Conservation (phyloP, 176 grass and related monocot genomes). For the Carex pumila region DNA sequence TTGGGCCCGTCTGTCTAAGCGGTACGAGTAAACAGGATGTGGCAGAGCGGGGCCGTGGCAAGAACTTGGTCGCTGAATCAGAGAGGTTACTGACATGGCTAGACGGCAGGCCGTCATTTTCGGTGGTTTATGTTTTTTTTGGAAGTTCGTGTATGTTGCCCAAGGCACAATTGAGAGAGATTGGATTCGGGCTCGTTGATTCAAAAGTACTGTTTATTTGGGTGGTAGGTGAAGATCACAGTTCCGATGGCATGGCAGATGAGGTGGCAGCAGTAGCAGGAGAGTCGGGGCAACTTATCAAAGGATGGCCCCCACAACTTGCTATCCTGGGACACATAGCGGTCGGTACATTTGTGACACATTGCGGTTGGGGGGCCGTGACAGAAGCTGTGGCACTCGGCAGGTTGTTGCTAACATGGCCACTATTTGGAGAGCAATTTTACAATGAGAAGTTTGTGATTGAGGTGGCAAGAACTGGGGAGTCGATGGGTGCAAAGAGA, state of each 20-base stretch:
- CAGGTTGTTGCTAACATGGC: slow-evolving; percentile 44
- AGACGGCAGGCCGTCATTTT: slow-evolving; percentile 30
- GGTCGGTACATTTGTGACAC: slow-evolving; percentile 49
- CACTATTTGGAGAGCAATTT: slow-evolving; percentile 55
- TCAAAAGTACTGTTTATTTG: slow-evolving; percentile 46
- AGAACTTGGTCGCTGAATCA: slow-evolving; percentile 6
- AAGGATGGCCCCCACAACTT: slow-evolving; percentile 56
- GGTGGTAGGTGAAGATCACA: slow-evolving; percentile 29
- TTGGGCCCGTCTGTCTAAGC: slow-evolving; percentile 47
- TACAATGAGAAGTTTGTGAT: slow-evolving; percentile 66
- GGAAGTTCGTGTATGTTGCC: slow-evolving; percentile 44
- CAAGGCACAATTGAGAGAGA: slow-evolving; percentile 39
- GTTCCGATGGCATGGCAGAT: not conserved
- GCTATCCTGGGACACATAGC: slow-evolving; percentile 44
- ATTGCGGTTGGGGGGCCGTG: slow-evolving; percentile 54
- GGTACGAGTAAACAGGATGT: slow-evolving; percentile 29
- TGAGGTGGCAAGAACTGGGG: slow-evolving; percentile 29
- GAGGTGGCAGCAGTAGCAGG: not conserved
- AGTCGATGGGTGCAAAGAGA: slow-evolving; percentile 16
- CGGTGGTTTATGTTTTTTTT: slow-evolving; percentile 72
- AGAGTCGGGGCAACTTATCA: slow-evolving; percentile 34
- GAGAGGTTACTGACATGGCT: slow-evolving; percentile 39
- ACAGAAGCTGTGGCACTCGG: slow-evolving; percentile 42
- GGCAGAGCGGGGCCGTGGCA: slow-evolving; percentile 34
- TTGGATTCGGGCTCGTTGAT: slow-evolving; percentile 39